phyloP scores from a whole-genome alignment of 2,329 filamentous ascomycete genomes.

The Pseudogymnoascus sp. region DNA sequence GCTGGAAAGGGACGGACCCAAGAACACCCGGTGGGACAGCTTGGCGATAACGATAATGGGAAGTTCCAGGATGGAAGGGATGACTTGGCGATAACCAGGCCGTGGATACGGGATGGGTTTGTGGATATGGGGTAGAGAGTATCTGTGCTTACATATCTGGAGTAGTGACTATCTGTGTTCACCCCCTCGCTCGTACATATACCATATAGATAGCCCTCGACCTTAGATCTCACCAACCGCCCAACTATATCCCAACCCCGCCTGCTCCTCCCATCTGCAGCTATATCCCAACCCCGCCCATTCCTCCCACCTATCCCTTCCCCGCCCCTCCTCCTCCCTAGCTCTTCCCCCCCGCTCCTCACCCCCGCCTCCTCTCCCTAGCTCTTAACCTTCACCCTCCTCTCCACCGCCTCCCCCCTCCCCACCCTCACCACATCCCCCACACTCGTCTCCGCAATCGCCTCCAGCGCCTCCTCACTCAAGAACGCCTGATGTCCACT shows the following conservation, averaged over 20 bases:
- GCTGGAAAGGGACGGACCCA: background rate
- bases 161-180: too few species aligned
- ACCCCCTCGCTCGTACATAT: too few species aligned
- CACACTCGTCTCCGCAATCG: slow-evolving; percentile 54
- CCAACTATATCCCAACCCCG: background rate
- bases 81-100: background rate
- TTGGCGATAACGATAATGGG: background rate
- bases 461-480: slow-evolving; percentile 53
- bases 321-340: background rate
- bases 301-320: background rate
- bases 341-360: slow-evolving; percentile 16
- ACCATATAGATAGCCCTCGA: background rate
- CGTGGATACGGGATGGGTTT: background rate
- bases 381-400: slow-evolving; percentile 25
- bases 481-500: slow-evolving; percentile 64
- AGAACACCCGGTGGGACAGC: background rate
- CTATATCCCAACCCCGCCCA: too few species aligned
- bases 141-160: background rate
- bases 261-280: background rate
- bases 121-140: too few species aligned
- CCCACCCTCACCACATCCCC: slow-evolving; percentile 37
- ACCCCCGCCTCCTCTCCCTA: slow-evolving; percentile 11
- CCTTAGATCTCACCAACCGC: background rate
- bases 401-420: background rate
- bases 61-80: background rate